Evolutionary conservation across 2,329 filamentous ascomycete species (phyloP).

Genomic region (Fusarium xyrophilum): DNA sequence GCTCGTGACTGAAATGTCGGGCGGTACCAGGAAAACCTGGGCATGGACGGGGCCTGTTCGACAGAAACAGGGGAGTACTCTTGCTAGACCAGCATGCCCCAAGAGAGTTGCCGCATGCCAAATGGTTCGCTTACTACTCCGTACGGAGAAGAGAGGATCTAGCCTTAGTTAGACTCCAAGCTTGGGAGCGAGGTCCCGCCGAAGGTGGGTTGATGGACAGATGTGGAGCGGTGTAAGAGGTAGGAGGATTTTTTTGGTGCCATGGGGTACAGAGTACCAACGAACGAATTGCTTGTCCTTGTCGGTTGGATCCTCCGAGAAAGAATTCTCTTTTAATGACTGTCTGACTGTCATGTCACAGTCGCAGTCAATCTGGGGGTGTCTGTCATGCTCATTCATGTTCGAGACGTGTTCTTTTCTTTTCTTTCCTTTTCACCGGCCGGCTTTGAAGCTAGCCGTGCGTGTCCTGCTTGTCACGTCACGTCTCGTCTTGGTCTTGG

Average conservation of each 20-base stretch:
- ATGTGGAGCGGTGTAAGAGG: constrained; percentile 41
- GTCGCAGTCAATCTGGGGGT: constrained; percentile 14
- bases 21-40: constrained; percentile 13
- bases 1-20: constrained; percentile 39
- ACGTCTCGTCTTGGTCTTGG: background rate
- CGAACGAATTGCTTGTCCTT: constrained; percentile 13
- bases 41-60: constrained; percentile 21
- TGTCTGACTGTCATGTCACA: background rate
- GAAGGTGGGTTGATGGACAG: constrained; percentile 43
- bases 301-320: constrained; percentile 34
- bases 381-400: background rate
- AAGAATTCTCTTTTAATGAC: background rate
- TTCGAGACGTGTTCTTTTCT: constrained; percentile 22
- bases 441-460: constrained; percentile 8
- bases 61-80: constrained; percentile 28
- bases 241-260: constrained; percentile 37
- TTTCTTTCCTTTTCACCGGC: constrained; percentile 5
- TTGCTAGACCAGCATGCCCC: constrained; percentile 32
- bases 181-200: constrained; percentile 43
- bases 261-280: constrained; percentile 32
- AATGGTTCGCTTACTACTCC: constrained; percentile 42
- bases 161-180: constrained; percentile 36
- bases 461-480: background rate
- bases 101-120: constrained; percentile 37
- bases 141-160: constrained; percentile 36